A percentile compares a stretch with the other conserved stretches of the same genome.
Conservation (phyloP, 1,139 yeast genomes). For the Casaregolazyma lundiana region DNA sequence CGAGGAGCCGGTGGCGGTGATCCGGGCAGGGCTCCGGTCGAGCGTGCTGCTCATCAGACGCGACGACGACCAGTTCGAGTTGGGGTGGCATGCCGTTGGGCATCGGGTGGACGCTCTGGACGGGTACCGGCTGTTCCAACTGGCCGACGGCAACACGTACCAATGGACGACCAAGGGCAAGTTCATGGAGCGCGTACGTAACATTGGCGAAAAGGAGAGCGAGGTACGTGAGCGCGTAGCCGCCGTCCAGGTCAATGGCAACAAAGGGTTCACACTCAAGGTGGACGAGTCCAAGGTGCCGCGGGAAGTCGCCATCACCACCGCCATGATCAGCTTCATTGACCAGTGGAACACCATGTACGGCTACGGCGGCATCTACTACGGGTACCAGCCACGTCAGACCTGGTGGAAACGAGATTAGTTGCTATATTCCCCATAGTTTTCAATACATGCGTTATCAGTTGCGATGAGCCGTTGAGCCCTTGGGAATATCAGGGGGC, state of each 20-base stretch:
- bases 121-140: conserved; percentile 52
- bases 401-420: conserved; percentile 59
- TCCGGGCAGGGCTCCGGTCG: conserved; percentile 57
- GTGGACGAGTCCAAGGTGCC: conserved; percentile 53
- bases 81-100: conserved; percentile 60
- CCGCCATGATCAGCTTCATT: conserved; percentile 55
- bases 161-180: conserved; percentile 63
- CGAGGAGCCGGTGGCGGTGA: conserved; percentile 53
- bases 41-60: conserved; percentile 48
- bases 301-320: conserved; percentile 51
- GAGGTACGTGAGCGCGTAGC: conserved; percentile 60
- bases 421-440: too few species aligned
- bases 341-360: conserved; percentile 64
- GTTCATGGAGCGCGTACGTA: conserved; percentile 51
- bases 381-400: conserved; percentile 47
- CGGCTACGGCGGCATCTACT: conserved; percentile 59
- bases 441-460: too few species aligned
- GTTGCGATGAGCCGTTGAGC: background rate
- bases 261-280: conserved; percentile 48
- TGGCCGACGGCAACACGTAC: conserved; percentile 54
- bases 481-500: too few species aligned
- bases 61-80: conserved; percentile 48
- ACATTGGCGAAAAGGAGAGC: conserved; percentile 56
- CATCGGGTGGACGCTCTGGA: conserved; percentile 62
- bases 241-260: conserved; percentile 43